phyloP scores from a whole-genome alignment of 1,139 yeast genomes.

The Blastobotrys ciferrii region DNA sequence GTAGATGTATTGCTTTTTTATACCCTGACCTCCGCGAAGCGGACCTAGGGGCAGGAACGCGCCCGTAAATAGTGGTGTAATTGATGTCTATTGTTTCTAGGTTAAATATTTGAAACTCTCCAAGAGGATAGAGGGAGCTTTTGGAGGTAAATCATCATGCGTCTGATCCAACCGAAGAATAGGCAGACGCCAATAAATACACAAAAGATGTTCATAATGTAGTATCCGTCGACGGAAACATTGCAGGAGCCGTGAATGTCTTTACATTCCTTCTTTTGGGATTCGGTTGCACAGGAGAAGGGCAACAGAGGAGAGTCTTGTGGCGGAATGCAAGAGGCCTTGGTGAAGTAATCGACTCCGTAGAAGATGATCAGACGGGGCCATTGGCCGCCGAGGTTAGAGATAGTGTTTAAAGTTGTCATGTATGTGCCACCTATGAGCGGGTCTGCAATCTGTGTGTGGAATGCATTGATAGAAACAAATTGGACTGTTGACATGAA shows the following conservation, averaged over 20 bases:
- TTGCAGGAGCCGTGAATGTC: conserved; percentile 54
- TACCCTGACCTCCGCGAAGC: no score
- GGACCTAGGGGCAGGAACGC: no score
- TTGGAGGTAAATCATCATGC: conserved; percentile 57
- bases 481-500: conserved; percentile 95
- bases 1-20: neutral
- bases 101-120: conserved; percentile 47
- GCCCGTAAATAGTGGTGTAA: no score
- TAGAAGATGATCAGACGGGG: conserved; percentile 76
- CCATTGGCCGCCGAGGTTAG: conserved; percentile 98
- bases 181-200: conserved; percentile 63
- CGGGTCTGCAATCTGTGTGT: conserved; percentile 94
- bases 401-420: conserved; percentile 90
- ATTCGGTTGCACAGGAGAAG: conserved; percentile 44
- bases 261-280: conserved; percentile 50
- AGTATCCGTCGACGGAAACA: conserved; percentile 75
- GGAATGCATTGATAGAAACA: conserved; percentile 92
- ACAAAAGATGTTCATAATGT: conserved; percentile 71
- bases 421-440: conserved; percentile 95
- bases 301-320: conserved; percentile 19
- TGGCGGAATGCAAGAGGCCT: conserved; percentile 51
- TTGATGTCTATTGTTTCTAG: neutral
- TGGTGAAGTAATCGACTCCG: conserved; percentile 76
- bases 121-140: conserved; percentile 63
- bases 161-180: conserved; percentile 64